These are phyloP conservation scores for Macrophomina pseudophaseolina DNA, from an alignment of 2,329 filamentous ascomycete species.

Conservation along the genomic window DNA sequence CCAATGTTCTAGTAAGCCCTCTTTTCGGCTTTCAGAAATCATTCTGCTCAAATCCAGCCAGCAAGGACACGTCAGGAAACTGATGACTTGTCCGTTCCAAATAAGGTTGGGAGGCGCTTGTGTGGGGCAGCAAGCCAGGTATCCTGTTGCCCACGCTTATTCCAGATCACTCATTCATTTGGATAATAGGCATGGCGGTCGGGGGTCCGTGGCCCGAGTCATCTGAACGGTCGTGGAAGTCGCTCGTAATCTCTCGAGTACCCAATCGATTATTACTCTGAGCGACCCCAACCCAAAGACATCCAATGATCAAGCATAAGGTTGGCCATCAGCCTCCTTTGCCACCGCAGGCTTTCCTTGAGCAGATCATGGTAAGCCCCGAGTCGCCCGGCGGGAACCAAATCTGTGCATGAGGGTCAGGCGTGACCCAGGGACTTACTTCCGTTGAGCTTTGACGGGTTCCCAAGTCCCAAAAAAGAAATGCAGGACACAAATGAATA, in stretches of 20 bases:
- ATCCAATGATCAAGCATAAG: background rate
- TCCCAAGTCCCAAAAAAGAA: background rate
- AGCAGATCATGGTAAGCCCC: background rate
- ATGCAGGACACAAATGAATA: too few species aligned
- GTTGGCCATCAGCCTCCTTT: background rate
- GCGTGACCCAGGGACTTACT: background rate
- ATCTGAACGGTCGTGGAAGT: too few species aligned
- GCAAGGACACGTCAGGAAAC: background rate
- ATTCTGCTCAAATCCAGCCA: background rate
- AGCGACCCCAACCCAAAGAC: background rate
- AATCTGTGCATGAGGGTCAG: background rate
- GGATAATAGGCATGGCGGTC: too few species aligned
- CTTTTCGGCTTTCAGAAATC: background rate
- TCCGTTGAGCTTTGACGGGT: background rate
- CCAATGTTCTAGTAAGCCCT: background rate
- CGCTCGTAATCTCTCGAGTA: too few species aligned
- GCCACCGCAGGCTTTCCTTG: background rate
- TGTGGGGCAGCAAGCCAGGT: background rate
- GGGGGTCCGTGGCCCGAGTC: too few species aligned
- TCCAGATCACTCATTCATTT: too few species aligned
- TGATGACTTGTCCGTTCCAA: background rate
- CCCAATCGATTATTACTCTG: too few species aligned
- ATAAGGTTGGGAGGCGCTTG: constrained; percentile 2
- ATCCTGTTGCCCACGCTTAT: background rate
- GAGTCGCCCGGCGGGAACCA: background rate